Evolutionary conservation across 352 stramenopile genomes (phyloP), one percentile per base, ranked within the genome.

Genomic region (Peronospora destructor): DNA sequence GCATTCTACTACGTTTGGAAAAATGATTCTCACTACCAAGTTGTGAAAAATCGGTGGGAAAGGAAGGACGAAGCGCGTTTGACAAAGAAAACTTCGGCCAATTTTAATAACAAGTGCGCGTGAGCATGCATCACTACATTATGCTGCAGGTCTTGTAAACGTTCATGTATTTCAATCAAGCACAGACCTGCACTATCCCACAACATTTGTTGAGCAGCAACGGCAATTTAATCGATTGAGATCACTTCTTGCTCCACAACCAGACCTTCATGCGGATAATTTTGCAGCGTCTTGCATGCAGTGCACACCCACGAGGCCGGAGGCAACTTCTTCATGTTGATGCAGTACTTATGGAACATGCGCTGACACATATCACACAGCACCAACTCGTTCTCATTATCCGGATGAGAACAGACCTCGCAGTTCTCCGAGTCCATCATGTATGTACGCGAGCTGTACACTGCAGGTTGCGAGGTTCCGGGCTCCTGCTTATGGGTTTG

Each of bases 1-100:
- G 74, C 80, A 29, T 82, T 94, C 46, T 94, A 91, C 58, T 94
- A 94, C 56, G 44, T 91, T 34, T 94, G 83, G 83, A 94, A 94
- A 61, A 88, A 86, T 30, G 77, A 89, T 59, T 70, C 71, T n/a
- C 77, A 91, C 39, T 89, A 88, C 51, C 68, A 87, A 70, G 66
- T 83, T 16, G 69, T 90, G 21, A 90, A 90, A 51, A 86, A 83
- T 35, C 72, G 79, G 14, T 87, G 74, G 74, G 72, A 84, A 42
- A 83, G 81, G 46, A 71, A 68, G 35, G 64, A 68, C 29, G 59
- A 72, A 30, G 13, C 39, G 21, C 48, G 45, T 16, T 44, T 51
- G 49, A 46, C 50, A n/a, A 71, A 64, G 49, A 64, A 63, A 47
- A 39, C 48, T 11, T 28, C 45, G 9, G 12, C 41, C 14, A 44